Percentiles rank a stretch among this genome's conserved stretches.
Conservation (phyloP, 2,329 filamentous ascomycete genomes). For the Clarireedia paspali region DNA sequence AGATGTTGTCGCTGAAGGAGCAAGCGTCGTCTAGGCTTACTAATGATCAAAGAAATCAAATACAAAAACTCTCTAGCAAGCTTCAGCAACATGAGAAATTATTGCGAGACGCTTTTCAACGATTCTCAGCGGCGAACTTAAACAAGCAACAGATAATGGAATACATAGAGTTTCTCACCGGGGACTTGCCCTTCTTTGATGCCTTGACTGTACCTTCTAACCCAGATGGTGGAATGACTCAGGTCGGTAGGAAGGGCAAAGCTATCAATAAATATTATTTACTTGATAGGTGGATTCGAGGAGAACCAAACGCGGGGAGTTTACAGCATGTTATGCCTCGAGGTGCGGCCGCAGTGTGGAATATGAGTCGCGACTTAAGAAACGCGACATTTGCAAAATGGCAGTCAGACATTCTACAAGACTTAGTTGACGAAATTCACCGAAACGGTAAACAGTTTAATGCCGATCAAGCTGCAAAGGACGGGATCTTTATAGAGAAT, state of each 20-base stretch:
- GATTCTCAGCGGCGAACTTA: conserved; percentile 13
- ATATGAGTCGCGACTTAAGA: conserved; percentile 35
- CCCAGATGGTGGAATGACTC: conserved; percentile 36
- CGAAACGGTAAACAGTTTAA: conserved; percentile 36
- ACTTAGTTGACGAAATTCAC: conserved; percentile 38
- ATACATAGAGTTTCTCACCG: conserved; percentile 43
- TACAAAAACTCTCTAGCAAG: conserved; percentile 35
- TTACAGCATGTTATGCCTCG: conserved; percentile 29
- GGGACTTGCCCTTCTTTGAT: conserved; percentile 43
- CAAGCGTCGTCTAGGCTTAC: conserved; percentile 32
- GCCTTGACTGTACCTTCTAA: conserved; percentile 45
- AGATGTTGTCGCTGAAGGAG: conserved; percentile 38
- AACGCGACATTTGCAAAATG: conserved; percentile 34
- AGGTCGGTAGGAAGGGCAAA: conserved; percentile 40
- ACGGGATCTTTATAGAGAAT: conserved; percentile 37
- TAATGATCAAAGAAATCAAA: conserved; percentile 32
- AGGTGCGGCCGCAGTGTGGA: conserved; percentile 42
- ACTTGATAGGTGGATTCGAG: conserved; percentile 43
- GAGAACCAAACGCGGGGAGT: conserved; percentile 36
- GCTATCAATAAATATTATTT: conserved; percentile 41
- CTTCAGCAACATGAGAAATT: conserved; percentile 26
- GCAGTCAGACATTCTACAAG: conserved; percentile 39
- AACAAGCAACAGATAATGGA: conserved; percentile 30
- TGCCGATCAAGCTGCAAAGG: conserved; percentile 33
- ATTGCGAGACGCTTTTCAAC: conserved; percentile 18